Base-by-base conservation (phyloP, 768 basidiomycete species). In the Hericium rajendrae region DNA sequence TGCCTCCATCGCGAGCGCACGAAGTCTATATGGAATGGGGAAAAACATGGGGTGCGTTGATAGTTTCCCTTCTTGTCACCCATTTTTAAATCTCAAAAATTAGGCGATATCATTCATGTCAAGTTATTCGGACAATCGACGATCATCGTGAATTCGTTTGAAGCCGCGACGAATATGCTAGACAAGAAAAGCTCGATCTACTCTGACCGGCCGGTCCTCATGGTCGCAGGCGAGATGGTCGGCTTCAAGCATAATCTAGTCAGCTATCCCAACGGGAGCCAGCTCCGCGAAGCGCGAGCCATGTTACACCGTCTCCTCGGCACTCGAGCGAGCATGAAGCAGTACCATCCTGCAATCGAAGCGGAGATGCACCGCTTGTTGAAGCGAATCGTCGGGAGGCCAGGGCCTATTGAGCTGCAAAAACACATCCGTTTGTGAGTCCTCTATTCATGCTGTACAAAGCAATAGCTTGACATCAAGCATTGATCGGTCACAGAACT, bases 101-200 rank as follows among this genome's bases (percentile, higher is more conserved):
- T 8, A 32, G 28, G 28, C 1, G 28, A 32, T 32, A 32, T 32
- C 28, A 32, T 32, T 32, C 28, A 32, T 32, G 28, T 32, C 28
- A 32, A 32, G 4, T 32, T 32, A 32, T 32, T 32, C 28, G 28
- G 28, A 32, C 28, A 32, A 32, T 32, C 28, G 8, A 32, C 28
- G 28, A 32, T 32, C 49, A 60, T 68, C 48, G 59, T 68, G 32
- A 66, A 66, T 51, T 64, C 64, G 6, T 55, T 55, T 2, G 43
- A 64, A 54, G 39, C 59, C 2, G 61, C 63, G 6, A 53, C 53
- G n/a, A 63, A 67, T 0, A 62, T 68, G 22, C 58, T 68, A 4
- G 61, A 66, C 54, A 64, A 65, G 50, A 67, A 67, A 49, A 64
- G 67, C 38, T 55, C 59, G 12, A 59, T 67, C 13, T 66, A 68